Base-by-base conservation (phyloP, 305 asterid genomes). In the Solanum hybrid region DNA sequence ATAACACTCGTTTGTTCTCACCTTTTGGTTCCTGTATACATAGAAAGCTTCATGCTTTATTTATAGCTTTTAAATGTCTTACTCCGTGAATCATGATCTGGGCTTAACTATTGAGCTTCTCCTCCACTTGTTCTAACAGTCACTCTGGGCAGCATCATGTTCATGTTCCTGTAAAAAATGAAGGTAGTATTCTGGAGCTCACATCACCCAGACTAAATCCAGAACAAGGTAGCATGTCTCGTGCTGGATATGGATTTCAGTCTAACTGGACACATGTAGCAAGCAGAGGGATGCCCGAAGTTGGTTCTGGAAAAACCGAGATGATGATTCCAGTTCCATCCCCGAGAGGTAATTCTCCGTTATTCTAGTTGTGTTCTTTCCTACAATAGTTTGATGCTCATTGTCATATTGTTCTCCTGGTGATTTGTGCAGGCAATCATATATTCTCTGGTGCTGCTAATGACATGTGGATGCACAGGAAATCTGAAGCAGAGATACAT, bases 151-250 rank as follows among this genome's bases (percentile, higher is more conserved):
- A 84, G 92, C 94, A 93, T 90, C 97, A 90, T 20, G 90, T 93
- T 74, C 92, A 92, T 88, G 92, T 91, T 78, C 90, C 90, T n/a
- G 92, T 86, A 88, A 95, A 95, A 90, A 93, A 93, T 14, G 99
- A 94, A 37, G 88, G 86, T 89, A 92, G 88, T 92, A 34, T 93
- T 74, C 73, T 91, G 91, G 98, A 94, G 92, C 96, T 96, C 89
- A 46, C 94, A 57, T 96, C 99, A 86, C 99, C 99, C 76, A 95
- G 97, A 91, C 91, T 92, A 74, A 92, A 93, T 91, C 94, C 94
- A 71, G 98, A 94, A 89, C 93, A 91, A 89, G 95, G 96, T 85
- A 94, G 95, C 81, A 88, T 87, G 89, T 87, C 93, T 90, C 96
- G 92, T 91, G 90, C 90, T 89, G 93, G 92, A 73, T 95, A 93